Base-by-base conservation (phyloP, 2,329 filamentous ascomycete species). In the Chaetomium globosum region DNA sequence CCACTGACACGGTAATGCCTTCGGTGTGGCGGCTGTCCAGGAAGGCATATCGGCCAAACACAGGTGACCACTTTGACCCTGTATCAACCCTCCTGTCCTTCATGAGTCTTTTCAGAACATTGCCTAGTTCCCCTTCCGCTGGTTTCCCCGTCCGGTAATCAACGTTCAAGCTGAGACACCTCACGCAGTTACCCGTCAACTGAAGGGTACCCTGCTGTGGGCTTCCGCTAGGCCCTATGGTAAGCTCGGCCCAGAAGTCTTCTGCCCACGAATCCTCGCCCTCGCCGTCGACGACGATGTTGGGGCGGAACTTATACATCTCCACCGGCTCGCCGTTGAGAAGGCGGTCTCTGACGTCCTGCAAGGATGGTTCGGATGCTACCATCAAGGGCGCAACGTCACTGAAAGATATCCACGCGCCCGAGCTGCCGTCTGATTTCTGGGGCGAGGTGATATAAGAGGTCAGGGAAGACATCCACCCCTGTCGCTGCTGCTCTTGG, bases 351-450 rank as follows among this genome's bases (percentile, higher is more conserved):
- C 84, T 86, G 55, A 96, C 84, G 70, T 91, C 82, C 23, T 81
- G 77, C n/a, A 93, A 82, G 1, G 90, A 95, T 2, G 86, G 83
- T 66, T 87, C 82, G 0, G 88, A 91, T 5, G 89, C 83, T 28
- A 97, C 76, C 16, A 97, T 83, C 74, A 90, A 90, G 0, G 91
- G 89, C 1, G 91, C 90, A 68, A 85, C 85, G 76, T 95, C 91
- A 48, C 87, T 85, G 76, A 94, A 95, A 2, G 85, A 86, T 52
- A 94, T 82, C 73, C 80, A 83, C 43, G 81, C 79, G 13, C 79
- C 74, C 13, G 81, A 76, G 9, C 71, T 43, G 5, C 65, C 66
- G 19, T 36, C 33, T 5, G 23, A 53, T 28, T 57, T 64, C 23
- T 70, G 67, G 12, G 55, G 67, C 31, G 55, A 63, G 61, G 26